Evolutionary conservation across 2,329 filamentous ascomycete genomes (phyloP), one percentile per base, ranked within the genome.

Genomic region (Fusarium mangiferae): DNA sequence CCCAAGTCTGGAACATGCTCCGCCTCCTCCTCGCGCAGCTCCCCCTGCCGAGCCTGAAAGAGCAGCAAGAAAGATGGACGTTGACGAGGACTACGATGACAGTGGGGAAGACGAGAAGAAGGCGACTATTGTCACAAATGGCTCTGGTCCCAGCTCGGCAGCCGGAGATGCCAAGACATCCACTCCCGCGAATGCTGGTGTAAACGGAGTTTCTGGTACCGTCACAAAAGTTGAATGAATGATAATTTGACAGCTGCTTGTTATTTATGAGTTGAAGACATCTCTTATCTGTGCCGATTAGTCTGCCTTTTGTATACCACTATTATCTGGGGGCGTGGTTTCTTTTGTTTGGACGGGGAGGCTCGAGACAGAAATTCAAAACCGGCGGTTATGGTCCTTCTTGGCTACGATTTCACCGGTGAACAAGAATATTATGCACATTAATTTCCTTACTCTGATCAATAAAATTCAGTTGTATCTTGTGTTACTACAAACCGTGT

Each of bases 11-110:
- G 81, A 83, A 62, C 81, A 81, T 62, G 80, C 84, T 28, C 64
- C 64, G 11, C 62, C 63, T 42, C 78, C 85, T 44, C 77, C 85
- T 33, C 85, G 86, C 38, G 83, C 88, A 35, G 82, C 87, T 5
- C 85, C 88, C 28, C 85, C 87, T 26, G 66, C 87, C 24, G 96
- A 98, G 84, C 94, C 95, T 15, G 91, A 93, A 81, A 86, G 91
- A 60, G 95, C 96, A 39, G 94, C 95, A 26, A 89, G 96, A 28
- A 97, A 97, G 83, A 97, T 99, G 90, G 96, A 98, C 12, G 94
- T 98, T 26, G 95, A 99, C 76, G 96, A 99, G 81, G 93, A 98
- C 81, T 98, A 99, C 78, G 96, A 98, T 81, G 96, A 98, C 78
- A 96, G 95, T 65, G 94, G 90, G 9, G 95, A 97, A 75, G 96